Base-by-base conservation (phyloP, 768 basidiomycete species). In the Suillus fuscotomentosus region DNA sequence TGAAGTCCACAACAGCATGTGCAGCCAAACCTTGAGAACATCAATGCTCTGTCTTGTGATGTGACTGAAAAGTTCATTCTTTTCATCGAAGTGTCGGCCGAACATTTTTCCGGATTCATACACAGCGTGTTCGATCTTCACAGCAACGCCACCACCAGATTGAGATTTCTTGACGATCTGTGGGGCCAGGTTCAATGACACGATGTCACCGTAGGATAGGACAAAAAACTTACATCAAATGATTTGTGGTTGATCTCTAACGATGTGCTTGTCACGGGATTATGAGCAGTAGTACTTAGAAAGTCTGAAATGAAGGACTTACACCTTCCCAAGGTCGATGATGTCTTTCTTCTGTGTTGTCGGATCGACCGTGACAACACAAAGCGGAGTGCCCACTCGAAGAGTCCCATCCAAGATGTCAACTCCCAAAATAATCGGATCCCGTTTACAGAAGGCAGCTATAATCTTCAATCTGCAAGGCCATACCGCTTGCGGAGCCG, bases 101-200 rank as follows among this genome's bases (percentile, higher is more conserved):
- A 92, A 98, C 88, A 95, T 90, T 78, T 95, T 97, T 36, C 95
- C 88, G 31, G 92, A 91, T 78, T 98, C 92, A 76, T 99, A 95
- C 13, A 96, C 90, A 4, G 95, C 96, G 75, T 97, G 92, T 76
- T 99, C 97, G 65, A 99, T 98, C 84, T 99, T 99, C 70, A 99
- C 92, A 0, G 97, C 97, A 15, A 98, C 96, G 72, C 97, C 97
- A 56, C 85, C 96, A 70, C 95, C 97, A n/a, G 93, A 88, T 76
- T 98, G 95, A 2, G 88, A 82, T 78, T 94, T 96, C 81, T 97
- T 99, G 70, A 99, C 86, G 34, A 94, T 82, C 92, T 94, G 70
- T 22, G 71, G 57, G 10, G 51, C 15, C 20, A 36, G 34, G 24
- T 39, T 50, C 17, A 41, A 41, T 3, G 7, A 27, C 24, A 42